phyloP scores from a whole-genome alignment of 345 rosid species.

The Syzygium oleosum region DNA sequence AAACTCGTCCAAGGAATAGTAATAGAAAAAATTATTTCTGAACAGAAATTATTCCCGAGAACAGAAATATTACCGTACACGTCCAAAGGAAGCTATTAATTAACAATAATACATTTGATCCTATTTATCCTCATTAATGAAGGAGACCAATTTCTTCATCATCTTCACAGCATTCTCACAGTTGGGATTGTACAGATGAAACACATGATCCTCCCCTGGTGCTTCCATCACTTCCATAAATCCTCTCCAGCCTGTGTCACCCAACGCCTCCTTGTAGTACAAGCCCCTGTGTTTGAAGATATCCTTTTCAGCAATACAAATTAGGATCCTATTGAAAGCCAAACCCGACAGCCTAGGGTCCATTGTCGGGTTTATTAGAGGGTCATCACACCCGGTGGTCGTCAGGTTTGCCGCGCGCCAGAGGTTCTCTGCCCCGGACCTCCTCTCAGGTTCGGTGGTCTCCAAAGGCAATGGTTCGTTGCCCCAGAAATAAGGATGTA shows the following conservation, averaged over 20 bases:
- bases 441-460: neutral
- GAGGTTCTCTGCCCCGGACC: neutral
- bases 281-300: conserved; percentile 11
- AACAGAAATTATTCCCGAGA: too few relatives aligned
- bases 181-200: conserved; percentile 18
- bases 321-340: conserved; percentile 9
- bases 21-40: too few relatives aligned
- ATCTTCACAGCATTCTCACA: conserved; percentile 13
- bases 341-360: conserved; percentile 12
- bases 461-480: conserved; percentile 5
- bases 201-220: conserved; percentile 23
- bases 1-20: too few relatives aligned
- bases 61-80: too few relatives aligned
- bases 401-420: conserved; percentile 20
- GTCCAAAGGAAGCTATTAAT: neutral
- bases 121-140: neutral
- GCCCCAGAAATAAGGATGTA: conserved; percentile 27
- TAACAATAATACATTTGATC: neutral
- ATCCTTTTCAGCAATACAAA: conserved; percentile 26
- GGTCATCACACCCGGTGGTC: conserved; percentile 17
- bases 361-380: conserved; percentile 15
- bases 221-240: conserved; percentile 16
- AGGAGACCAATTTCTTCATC: conserved; percentile 13
- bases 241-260: conserved; percentile 19
- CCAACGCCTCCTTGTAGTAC: conserved; percentile 12